Base-by-base conservation (phyloP, 306 rosid genomes). In the Vigna mungo region DNA sequence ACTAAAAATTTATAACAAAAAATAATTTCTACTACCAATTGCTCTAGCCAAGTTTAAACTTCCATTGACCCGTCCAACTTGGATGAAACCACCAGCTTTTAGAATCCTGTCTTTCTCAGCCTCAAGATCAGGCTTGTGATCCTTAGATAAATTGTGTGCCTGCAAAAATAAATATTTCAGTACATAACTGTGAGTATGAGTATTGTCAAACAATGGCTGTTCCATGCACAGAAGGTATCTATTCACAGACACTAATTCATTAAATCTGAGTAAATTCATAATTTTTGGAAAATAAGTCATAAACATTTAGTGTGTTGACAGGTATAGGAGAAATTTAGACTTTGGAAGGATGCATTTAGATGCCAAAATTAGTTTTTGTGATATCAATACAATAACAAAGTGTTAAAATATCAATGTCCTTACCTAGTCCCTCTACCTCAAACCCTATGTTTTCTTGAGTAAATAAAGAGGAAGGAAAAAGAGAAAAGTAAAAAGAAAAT, bases 91-190 rank as follows among this genome's bases (percentile, higher is more conserved):
- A 84, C 98, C 98, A 51, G 97, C 98, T 82, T 90, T 88, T 51
- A 88, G 76, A 88, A 95, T 95, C 83, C 98, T 92, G 41, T 89
- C 97, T 78, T 81, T 92, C 90, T 95, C 98, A 80, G 65, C 63
- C 80, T 92, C 98, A 46, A 95, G 86, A 58, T 92, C 93, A 53
- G 97, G 98, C 82, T 95, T 95, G 89, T 95, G 98, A 91, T 95
- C 98, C 80, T 88, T 90, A 64, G 97, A 92, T 85, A 95, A 79
- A 76, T 89, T 80, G 78, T 90, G 88, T 77, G 98, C 98, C 98
- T 92, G 89, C 84, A 80, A 64, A 80, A 64, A 76, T 46, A 82
- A 17, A 81, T 64, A 73, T 61, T 61, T 80, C 63, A 21, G 43
- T 84, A 71, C 71, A 78, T 17, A 54, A 51, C 37, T 44, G 77